Evolutionary conservation across 306 rosid species (phyloP).

Genomic region (Cicer bijugum): DNA sequence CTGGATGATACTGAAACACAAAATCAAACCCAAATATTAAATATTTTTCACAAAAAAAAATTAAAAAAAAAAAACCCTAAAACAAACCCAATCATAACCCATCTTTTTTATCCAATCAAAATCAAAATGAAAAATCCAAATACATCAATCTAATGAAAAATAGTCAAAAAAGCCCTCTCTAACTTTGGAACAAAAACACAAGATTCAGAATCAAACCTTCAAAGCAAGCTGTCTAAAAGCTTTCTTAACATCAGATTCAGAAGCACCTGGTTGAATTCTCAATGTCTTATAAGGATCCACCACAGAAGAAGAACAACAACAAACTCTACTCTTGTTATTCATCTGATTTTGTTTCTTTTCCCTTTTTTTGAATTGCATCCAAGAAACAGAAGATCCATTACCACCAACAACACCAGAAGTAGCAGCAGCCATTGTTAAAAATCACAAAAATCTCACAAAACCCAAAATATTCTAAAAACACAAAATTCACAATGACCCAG

Average conservation of each 20-base stretch:
- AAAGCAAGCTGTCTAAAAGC: conserved; percentile 90
- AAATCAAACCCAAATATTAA: background rate
- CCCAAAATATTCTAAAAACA: background rate
- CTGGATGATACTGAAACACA: conserved; percentile 84
- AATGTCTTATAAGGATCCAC: conserved; percentile 78
- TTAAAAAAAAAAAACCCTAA: background rate
- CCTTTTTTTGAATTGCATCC: conserved; percentile 52
- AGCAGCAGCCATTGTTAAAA: conserved; percentile 58
- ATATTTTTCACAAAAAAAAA: background rate
- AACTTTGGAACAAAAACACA: background rate
- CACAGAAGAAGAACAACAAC: conserved; percentile 54
- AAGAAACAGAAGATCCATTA: conserved; percentile 52
- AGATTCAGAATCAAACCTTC: conserved; percentile 59
- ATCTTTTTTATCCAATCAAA: background rate
- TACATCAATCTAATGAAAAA: background rate
- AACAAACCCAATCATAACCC: background rate
- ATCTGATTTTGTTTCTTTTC: conserved; percentile 37
- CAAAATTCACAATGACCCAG: conserved; percentile 30
- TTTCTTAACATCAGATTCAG: conserved; percentile 86
- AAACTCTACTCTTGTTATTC: conserved; percentile 46
- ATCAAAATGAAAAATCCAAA: background rate
- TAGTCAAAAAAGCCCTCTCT: background rate
- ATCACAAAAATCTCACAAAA: conserved; percentile 23
- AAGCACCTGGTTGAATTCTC: conserved; percentile 66
- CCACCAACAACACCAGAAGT: conserved; percentile 63